A percentile compares a stretch with the other conserved stretches of the same genome.
phyloP scores from a whole-genome alignment of 305 asterid species.

The Petunia hybrid region DNA sequence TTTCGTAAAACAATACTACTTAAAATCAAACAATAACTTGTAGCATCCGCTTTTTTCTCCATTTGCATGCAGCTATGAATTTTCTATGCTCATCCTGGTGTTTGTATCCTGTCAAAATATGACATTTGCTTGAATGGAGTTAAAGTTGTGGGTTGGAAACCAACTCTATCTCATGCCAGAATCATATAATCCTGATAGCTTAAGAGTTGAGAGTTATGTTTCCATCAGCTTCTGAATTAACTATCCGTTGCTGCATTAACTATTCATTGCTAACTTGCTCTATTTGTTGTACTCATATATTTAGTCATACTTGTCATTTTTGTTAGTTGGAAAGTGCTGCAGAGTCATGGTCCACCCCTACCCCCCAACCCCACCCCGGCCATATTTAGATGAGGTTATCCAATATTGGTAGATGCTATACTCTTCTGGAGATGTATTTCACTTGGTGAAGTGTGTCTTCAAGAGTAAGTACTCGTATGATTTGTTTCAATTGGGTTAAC shows the following conservation, averaged over 20 bases:
- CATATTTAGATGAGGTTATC: constrained; percentile 19
- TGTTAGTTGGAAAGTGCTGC: not conserved
- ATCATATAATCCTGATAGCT: not conserved
- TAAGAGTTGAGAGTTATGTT: constrained; percentile 9
- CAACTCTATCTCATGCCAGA: constrained; percentile 8
- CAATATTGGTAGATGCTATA: not conserved
- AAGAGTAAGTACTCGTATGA: constrained; percentile 11
- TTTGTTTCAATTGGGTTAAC: constrained; percentile 16
- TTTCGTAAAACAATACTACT: not conserved
- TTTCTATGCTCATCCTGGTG: not conserved
- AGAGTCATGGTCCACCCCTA: not conserved
- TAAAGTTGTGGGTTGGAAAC: constrained; percentile 16
- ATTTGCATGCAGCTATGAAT: not conserved
- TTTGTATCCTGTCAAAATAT: not conserved
- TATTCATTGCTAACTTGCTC: not conserved
- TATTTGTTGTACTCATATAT: constrained; percentile 1
- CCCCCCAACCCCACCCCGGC: not conserved
- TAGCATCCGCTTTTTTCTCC: not conserved
- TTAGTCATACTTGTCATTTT: constrained; percentile 11
- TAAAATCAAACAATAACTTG: not conserved
- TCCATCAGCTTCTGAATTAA: not conserved
- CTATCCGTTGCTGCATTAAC: not conserved
- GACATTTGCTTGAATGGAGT: constrained; percentile 15
- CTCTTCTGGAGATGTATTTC: constrained; percentile 10
- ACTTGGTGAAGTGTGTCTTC: not conserved